Base-by-base conservation (phyloP, 2,329 filamentous ascomycete species). In the Penicillium vulpinum region DNA sequence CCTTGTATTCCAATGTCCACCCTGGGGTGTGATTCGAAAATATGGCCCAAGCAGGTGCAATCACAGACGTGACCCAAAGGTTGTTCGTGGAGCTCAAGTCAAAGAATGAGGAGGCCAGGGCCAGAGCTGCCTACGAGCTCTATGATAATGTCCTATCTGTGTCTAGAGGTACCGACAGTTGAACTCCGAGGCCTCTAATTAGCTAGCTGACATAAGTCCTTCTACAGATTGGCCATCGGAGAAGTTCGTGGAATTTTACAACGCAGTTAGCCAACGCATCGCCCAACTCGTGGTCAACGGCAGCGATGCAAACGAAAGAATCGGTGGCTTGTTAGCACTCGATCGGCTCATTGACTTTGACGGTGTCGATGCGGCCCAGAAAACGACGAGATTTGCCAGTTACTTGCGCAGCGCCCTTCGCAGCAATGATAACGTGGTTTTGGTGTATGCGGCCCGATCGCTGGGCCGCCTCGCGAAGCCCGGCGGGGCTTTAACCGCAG, bases 301-400 rank as follows among this genome's bases (percentile, higher is more conserved):
- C 62, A 88, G 85, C 77, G 92, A 96, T 73, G 88, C 91, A 5
- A 87, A 88, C 66, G 94, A 99, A 72, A 88, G 92, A 57, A 86
- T 97, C 55, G 94, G 92, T 60, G 95, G 94, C 51, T 89, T 99
- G 60, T 88, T 94, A 67, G 93, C 93, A 58, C 85, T 99, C 59
- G 93, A 96, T 74, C 88, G 89, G 56, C 85, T 99, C 53, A 93
- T 97, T 75, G 92, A 97, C 73, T 97, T 97, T 73, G 93, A 97
- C 67, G 93, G 92, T 57, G 91, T 97, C 66, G 95, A 99, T 77
- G 86, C 90, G 24, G 91, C 91, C 35, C 87, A 91, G 68, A 97
- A 97, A 77, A 96, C 94, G 57, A 96, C 93, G 29, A 87, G 94
- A 54, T 99, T 97, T 71, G 91, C 91, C 44, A 91, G 91, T 62